Evolutionary conservation across 2,329 filamentous ascomycete genomes (phyloP).

Genomic region (Verticillium klebahnii): DNA sequence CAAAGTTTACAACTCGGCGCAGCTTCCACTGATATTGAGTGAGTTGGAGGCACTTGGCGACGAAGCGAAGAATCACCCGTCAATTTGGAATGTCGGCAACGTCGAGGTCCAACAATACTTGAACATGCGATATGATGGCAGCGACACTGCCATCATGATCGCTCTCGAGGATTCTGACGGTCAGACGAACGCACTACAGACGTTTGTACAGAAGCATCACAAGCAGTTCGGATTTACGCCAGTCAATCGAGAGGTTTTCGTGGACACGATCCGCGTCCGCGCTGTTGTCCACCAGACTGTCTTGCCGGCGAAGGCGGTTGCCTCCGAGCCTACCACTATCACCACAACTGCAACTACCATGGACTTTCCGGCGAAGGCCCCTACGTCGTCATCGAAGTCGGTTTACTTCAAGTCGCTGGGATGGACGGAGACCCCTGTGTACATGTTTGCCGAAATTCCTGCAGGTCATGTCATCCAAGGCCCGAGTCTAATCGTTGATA

Average conservation of each 20-base stretch:
- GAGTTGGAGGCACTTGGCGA: constrained; percentile 21
- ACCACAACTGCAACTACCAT: too few species aligned
- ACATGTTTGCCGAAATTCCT: constrained; percentile 59
- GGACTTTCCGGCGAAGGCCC: neutral
- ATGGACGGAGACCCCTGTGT: constrained; percentile 55
- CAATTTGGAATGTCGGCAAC: constrained; percentile 22
- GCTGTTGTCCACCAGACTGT: constrained; percentile 21
- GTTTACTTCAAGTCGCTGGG: constrained; percentile 14
- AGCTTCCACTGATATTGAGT: constrained; percentile 11
- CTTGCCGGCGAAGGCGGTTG: constrained; percentile 1
- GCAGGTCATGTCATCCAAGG: constrained; percentile 58
- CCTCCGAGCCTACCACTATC: too few species aligned
- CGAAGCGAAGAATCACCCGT: constrained; percentile 21
- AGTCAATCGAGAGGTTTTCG: constrained; percentile 29
- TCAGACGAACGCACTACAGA: constrained; percentile 23
- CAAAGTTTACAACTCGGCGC: constrained; percentile 13
- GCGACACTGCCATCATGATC: constrained; percentile 38
- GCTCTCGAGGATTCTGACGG: constrained; percentile 3
- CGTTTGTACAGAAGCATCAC: constrained; percentile 29
- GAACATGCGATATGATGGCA: constrained; percentile 39
- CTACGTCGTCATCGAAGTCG: constrained; percentile 6
- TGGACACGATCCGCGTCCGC: constrained; percentile 38
- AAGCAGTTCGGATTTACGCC: constrained; percentile 36
- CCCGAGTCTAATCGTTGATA: constrained; percentile 64
- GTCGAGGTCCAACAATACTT: constrained; percentile 37